Conservation (phyloP, 2,329 filamentous ascomycete species). For the Beauveria pseudobassiana region DNA sequence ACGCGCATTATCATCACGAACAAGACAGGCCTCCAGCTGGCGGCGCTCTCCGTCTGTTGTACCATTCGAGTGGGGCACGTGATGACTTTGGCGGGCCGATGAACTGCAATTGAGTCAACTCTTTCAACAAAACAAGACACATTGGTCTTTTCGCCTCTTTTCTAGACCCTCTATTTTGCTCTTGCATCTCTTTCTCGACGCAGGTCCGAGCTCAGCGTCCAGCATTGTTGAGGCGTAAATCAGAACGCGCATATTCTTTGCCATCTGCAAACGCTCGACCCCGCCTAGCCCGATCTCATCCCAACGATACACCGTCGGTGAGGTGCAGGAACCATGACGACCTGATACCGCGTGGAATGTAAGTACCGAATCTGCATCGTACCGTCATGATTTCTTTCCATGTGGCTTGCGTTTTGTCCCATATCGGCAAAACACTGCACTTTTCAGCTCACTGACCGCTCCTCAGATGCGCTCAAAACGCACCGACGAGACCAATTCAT, state of each 20-base stretch:
- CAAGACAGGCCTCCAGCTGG: background rate
- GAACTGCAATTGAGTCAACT: background rate
- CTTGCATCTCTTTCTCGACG: background rate
- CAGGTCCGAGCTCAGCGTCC: too few species aligned
- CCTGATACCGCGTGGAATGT: constrained; percentile 68
- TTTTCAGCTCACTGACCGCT: background rate
- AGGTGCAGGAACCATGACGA: constrained; percentile 41
- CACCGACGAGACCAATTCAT: constrained; percentile 88
- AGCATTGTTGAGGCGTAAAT: background rate
- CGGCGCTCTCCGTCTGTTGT: constrained; percentile 2
- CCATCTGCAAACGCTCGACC: constrained; percentile 1
- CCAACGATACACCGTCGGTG: background rate
- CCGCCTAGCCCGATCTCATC: constrained; percentile 1
- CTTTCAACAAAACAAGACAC: background rate
- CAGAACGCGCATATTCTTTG: too few species aligned
- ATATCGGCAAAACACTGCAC: too few species aligned
- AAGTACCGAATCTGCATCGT: constrained; percentile 25
- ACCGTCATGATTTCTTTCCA: background rate
- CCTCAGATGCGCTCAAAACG: constrained; percentile 60
- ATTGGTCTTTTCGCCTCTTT: background rate
- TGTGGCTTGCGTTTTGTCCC: background rate
- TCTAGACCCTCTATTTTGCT: background rate
- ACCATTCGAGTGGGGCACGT: constrained; percentile 9
- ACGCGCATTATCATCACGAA: too few species aligned
- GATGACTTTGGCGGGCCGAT: constrained; percentile 7